Base-by-base conservation (phyloP, 495 filamentous ascomycete species). In the Penicillium bovifimosum region DNA sequence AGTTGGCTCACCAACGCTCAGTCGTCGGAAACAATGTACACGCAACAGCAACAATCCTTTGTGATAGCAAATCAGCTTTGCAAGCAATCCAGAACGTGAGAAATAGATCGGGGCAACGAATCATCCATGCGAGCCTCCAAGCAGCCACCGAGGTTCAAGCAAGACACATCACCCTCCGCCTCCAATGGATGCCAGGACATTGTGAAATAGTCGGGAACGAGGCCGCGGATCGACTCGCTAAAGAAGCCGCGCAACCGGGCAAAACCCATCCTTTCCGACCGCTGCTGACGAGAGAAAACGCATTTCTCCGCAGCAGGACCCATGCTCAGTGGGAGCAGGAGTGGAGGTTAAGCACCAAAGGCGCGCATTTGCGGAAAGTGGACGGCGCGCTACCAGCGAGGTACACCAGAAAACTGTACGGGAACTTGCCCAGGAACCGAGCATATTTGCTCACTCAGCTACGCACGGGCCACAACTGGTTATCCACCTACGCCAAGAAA, bases 71-170 rank as follows among this genome's bases (percentile, higher is more conserved):
- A 43, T 53, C 31, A 24, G 41, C 51, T 16, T 32, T 53, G 6
- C 41, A 53, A 33, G 42, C 41, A 33, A 44, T 53, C 32, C 11
- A 38, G n/a, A 47, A 53, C 26, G 16, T 16, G 8, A 20, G n/a
- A 14, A 53, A 47, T 28, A 45, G 27, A 28, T 53, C 41, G 11
- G 51, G 51, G 6, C 41, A 53, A 31, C 41, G 33, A 14, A 53
- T 53, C 27, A 32, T 53, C 34, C 17, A 41, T 20, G 33, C 32
- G 29, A 39, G 18, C 24, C 32, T 38, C 9, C 31, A 24, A 32
- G 40, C 40, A 6, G 50, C 39, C 9, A 11, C 32, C n/a, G 9
- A 34, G 9, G 32, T 24, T 24, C 4, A 24, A 24, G 11, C 1
- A 34, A 11, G 11, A 11, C 1, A 31, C 5, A 24, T 24, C 4